Evolutionary conservation across 23 red algal species (phyloP).

Genomic region (Gracilaria vermiculophylla): DNA sequence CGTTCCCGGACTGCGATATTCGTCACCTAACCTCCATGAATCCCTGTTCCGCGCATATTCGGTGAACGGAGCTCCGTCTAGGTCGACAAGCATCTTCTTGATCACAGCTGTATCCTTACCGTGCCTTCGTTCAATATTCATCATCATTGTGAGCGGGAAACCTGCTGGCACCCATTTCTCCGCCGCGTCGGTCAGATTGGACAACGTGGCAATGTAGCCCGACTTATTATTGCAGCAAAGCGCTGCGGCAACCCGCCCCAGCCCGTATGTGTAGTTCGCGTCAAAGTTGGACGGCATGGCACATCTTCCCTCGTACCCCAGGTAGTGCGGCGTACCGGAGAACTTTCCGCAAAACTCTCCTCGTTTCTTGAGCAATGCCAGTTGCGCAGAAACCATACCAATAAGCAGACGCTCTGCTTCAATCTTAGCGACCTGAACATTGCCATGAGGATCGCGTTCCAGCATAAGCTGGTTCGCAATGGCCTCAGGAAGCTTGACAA

Average conservation of each 20-base stretch:
- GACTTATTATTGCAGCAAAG: constrained; percentile 80
- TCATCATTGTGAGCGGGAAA: constrained; percentile 97
- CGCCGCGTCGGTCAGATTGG: constrained; percentile 66
- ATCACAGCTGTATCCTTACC: constrained; percentile 92
- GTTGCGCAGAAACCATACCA: constrained; percentile 72
- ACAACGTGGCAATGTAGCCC: constrained; percentile 81
- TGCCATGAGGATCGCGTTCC: constrained; percentile 97
- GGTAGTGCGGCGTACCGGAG: constrained; percentile 81
- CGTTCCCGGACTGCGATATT: constrained; percentile 88
- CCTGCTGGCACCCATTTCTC: constrained; percentile 90
- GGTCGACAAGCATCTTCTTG: constrained; percentile 87
- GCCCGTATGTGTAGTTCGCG: constrained; percentile 91
- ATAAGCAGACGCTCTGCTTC: constrained; percentile 94
- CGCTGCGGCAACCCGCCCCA: constrained; percentile 85
- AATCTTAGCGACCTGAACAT: constrained; percentile 96
- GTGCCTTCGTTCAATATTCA: constrained; percentile 95
- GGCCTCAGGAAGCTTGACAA: constrained; percentile 60
- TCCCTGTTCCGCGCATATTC: constrained; percentile 68
- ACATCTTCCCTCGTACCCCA: constrained; percentile 96
- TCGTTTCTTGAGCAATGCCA: constrained; percentile 73
- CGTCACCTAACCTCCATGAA: constrained; percentile 80
- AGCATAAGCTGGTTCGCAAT: constrained; percentile 90
- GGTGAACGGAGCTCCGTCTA: constrained; percentile 80
- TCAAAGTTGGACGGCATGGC: constrained; percentile 95
- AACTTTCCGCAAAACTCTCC: constrained; percentile 68